phyloP scores from a whole-genome alignment of 352 stramenopile species.

The Pythium apleroticum region DNA sequence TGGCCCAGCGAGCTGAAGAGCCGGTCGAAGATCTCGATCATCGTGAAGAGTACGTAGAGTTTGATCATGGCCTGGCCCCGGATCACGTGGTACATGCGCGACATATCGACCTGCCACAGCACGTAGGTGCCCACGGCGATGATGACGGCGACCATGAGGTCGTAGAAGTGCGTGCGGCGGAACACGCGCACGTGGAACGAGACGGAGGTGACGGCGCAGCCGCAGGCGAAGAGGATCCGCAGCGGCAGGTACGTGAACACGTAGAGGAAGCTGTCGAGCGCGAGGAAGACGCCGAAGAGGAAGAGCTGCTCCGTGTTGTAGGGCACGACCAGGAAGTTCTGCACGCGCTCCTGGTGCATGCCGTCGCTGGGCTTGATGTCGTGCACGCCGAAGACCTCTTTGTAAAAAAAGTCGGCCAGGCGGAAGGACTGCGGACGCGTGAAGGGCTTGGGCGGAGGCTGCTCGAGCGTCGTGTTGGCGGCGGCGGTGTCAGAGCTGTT shows the following conservation, averaged over 20 bases:
- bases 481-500: conserved; percentile 30
- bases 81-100: conserved; percentile 98
- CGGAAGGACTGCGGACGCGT: conserved; percentile 38
- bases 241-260: conserved; percentile 96
- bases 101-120: conserved; percentile 93
- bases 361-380: conserved; percentile 77
- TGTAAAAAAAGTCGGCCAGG: conserved; percentile 80
- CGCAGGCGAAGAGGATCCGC: conserved; percentile 80
- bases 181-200: conserved; percentile 77
- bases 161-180: conserved; percentile 88
- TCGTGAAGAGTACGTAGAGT: conserved; percentile 98
- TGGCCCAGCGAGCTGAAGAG: conserved; percentile 96
- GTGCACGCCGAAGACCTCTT: conserved; percentile 82
- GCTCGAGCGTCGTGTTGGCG: background rate
- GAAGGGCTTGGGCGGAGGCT: background rate
- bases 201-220: conserved; percentile 65
- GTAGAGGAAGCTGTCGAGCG: conserved; percentile 97
- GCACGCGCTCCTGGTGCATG: conserved; percentile 75
- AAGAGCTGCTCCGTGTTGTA: conserved; percentile 87
- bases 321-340: conserved; percentile 80
- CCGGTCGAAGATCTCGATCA: conserved; percentile 98
- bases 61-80: conserved; percentile 98
- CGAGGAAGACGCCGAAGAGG: conserved; percentile 93
- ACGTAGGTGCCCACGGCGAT: conserved; percentile 73
- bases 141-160: conserved; percentile 89